Evolutionary conservation across 169 alveolate genomes (phyloP).

Genomic region (Eimeria necatrix): DNA sequence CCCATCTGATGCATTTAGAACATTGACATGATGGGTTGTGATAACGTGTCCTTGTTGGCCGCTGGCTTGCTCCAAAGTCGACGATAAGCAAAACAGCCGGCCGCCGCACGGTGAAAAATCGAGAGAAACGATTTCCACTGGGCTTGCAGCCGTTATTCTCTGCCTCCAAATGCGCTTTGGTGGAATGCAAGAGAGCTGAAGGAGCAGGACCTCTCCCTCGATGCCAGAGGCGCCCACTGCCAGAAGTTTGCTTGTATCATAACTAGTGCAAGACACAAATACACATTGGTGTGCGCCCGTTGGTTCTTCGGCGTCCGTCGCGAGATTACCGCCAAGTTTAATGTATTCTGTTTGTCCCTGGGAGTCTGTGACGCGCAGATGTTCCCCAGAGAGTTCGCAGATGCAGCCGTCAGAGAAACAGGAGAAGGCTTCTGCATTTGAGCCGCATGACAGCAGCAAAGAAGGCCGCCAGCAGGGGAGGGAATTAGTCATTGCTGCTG

Average conservation of each 20-base stretch:
- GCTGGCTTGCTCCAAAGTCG: neutral
- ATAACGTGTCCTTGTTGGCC: neutral
- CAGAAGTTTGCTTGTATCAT: slow-evolving; percentile 12
- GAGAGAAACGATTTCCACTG: slow-evolving; percentile 26
- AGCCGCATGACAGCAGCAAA: slow-evolving; percentile 68
- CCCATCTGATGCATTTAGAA: slow-evolving; percentile 51
- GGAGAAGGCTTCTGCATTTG: slow-evolving; percentile 41
- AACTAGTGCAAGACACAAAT: slow-evolving; percentile 32
- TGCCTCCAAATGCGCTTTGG: slow-evolving; percentile 53
- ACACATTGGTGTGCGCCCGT: neutral
- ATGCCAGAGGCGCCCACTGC: slow-evolving; percentile 63
- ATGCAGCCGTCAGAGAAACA: slow-evolving; percentile 57
- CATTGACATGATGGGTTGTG: slow-evolving; percentile 21
- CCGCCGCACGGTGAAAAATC: slow-evolving; percentile 65
- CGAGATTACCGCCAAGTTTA: neutral
- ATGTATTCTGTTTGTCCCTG: slow-evolving; percentile 27
- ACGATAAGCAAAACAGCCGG: slow-evolving; percentile 61
- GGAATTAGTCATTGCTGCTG: slow-evolving; percentile 45
- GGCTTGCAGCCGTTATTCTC: neutral
- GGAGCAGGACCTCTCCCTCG: neutral
- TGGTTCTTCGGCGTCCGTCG: neutral
- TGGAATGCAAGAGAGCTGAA: slow-evolving; percentile 46
- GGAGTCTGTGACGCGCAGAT: neutral
- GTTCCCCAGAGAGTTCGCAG: slow-evolving; percentile 48
- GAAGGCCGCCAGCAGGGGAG: neutral